A percentile compares a stretch with the other conserved stretches of the same genome.
Evolutionary conservation across 2,329 filamentous ascomycete species (phyloP).

Genomic region (Geoglossum cookeanum): DNA sequence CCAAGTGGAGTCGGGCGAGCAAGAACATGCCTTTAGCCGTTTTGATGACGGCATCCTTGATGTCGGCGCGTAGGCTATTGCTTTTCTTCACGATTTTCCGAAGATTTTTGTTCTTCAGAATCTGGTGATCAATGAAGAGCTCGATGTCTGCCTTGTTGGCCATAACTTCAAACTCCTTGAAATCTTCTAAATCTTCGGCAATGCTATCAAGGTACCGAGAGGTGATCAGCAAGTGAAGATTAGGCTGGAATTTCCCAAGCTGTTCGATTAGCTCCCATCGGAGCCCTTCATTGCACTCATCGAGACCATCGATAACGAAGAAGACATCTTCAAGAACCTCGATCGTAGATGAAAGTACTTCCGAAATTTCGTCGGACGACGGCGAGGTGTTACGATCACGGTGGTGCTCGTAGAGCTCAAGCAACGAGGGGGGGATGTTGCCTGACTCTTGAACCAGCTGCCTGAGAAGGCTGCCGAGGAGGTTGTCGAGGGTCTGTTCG

Average conservation of each 20-base stretch:
- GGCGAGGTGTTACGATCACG: neutral
- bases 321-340: neutral
- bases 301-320: neutral
- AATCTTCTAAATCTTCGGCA: slow-evolving; percentile 5
- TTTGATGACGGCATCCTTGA: slow-evolving; percentile 5
- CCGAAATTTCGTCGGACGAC: neutral
- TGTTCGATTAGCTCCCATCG: slow-evolving; percentile 6
- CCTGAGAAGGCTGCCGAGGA: slow-evolving; percentile 5
- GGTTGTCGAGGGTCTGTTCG: slow-evolving; percentile 4
- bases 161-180: slow-evolving; percentile 5
- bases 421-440: neutral
- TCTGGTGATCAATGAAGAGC: slow-evolving; percentile 6
- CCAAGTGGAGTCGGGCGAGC: slow-evolving; percentile 7
- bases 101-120: slow-evolving; percentile 6
- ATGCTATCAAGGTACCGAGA: slow-evolving; percentile 7
- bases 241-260: neutral
- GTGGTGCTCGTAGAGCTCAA: slow-evolving; percentile 5
- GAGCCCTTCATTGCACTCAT: slow-evolving; percentile 4
- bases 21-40: slow-evolving; percentile 5
- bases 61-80: slow-evolving; percentile 3
- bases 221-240: slow-evolving; percentile 4
- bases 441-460: slow-evolving; percentile 5
- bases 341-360: neutral
- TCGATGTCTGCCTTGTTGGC: slow-evolving; percentile 7
- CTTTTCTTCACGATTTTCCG: slow-evolving; percentile 4